Evolutionary conservation across 1,284 basidiomycete genomes (phyloP), one percentile per base, ranked within the genome.

Genomic region (Rhodotorula sp.): DNA sequence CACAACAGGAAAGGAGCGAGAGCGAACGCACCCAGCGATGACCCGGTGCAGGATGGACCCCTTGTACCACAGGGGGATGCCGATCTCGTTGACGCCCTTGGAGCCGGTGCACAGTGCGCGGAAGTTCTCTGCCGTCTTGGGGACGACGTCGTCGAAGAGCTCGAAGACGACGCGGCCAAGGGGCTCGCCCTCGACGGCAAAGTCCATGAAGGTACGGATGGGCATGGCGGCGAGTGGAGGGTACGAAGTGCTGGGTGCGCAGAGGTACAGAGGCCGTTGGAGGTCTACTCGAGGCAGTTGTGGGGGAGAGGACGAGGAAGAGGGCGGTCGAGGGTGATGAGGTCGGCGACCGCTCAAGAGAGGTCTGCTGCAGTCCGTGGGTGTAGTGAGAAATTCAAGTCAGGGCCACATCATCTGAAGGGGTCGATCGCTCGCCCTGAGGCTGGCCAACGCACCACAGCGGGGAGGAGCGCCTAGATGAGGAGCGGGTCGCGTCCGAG

Each of bases 71-170:
- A 96, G 85, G 7, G 90, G 88, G 22, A 86, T 82, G 58, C 89
- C 86, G 0, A 88, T 86, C 85, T 80, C 3, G 83, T 82, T 0
- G 89, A 88, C 79, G 25, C 92, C 92, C 79, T 88, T 89, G 80
- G 94, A 91, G 22, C 93, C 94, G 0, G 92, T 95, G 81, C 91
- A 94, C 69, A 97, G 84, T 19, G 89, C 89, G 59, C 92, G 88
- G 80, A 97, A 97, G 83, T 96, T 96, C 84, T 95, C 94, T 66
- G 85, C 86, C 10, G 93, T 93, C 82, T 90, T 90, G 15, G 94
- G 94, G 7, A 88, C 89, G 9, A 84, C 84, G 79, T 90, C 89
- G 72, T 83, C 86, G 84, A 87, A 94, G 19, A 96, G 84, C 81
- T 96, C 93, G 73, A 94, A 91, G 75, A 94, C 85, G 70, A 91